Conservation (phyloP, 73 alveolate species). For the Paramecium tetraurelia region DNA sequence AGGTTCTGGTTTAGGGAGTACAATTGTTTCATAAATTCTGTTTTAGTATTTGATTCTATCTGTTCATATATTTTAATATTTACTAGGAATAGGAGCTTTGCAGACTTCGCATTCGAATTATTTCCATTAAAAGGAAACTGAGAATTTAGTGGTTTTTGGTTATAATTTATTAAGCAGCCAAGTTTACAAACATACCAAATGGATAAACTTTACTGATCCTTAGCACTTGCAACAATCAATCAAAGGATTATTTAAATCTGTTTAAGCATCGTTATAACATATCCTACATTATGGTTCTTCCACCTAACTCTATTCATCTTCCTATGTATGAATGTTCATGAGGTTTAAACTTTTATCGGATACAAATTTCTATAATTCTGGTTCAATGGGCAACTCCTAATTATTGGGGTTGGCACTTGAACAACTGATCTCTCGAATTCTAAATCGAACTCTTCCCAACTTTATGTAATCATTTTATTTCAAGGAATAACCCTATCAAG, state of each 20-base stretch:
- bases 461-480: conserved; percentile 75
- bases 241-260: conserved; percentile 47
- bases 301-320: not conserved
- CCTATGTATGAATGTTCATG: not conserved
- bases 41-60: conserved; percentile 48
- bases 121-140: conserved; percentile 80
- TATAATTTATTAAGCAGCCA: conserved; percentile 83
- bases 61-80: not conserved
- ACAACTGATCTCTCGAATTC: conserved; percentile 69
- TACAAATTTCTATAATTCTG: conserved; percentile 22
- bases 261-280: conserved; percentile 34
- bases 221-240: conserved; percentile 54
- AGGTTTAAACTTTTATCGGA: not conserved
- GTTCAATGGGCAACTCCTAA: not conserved
- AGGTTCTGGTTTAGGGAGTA: conserved; percentile 61
- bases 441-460: conserved; percentile 72
- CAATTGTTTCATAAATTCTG: conserved; percentile 54
- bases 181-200: conserved; percentile 82
- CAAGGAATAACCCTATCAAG: conserved; percentile 65
- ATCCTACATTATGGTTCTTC: conserved; percentile 41
- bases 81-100: conserved; percentile 80
- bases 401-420: not conserved
- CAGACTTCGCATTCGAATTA: conserved; percentile 94
- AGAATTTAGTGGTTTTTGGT: conserved; percentile 70
- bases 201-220: conserved; percentile 59